Base-by-base conservation (phyloP, 2,329 filamentous ascomycete species). In the Lasiodiplodia gonubiensis region DNA sequence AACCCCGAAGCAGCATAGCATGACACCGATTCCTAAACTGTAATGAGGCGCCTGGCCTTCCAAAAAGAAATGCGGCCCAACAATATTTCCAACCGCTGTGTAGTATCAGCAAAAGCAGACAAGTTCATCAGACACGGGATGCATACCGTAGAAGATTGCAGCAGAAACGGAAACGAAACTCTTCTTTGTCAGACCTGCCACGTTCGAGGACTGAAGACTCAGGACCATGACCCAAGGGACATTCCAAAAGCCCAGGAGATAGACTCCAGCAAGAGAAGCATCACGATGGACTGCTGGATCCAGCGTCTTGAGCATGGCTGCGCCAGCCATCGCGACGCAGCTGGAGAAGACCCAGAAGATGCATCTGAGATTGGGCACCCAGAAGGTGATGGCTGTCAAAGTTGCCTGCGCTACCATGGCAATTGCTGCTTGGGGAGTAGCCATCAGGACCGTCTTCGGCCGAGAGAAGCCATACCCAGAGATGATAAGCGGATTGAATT, bases 51-150 rank as follows among this genome's bases (percentile, higher is more conserved):
- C 42, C 42, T 46, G 42, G n/a, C 42, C n/a, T 14, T 46, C 42
- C n/a, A 46, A 46, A n/a, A 46, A 46, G 18, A 46, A 46, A 46
- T 46, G 42, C 7, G 42, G 42, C n/a, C 42, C 42, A 10, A 46
- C 16, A 1, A 46, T 21, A 46, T 46, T 46, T 8, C 42, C 42
- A 8, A 46, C 10, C 3, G 42, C 42, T 46, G 0, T 21, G 6
- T 1, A 3, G 4, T 3, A n/a, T 46, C n/a, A 46, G 42, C 42
- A 18, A 46, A 14, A n/a, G 4, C n/a, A n/a, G 11, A 0, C 18
- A 21, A 11, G 0, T 14, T 2, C 2, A 21, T 10, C 21, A 2
- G 39, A 5, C 1, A 18, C 39, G 4, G 16, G 1, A 1, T n/a
- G 16, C 39, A 18, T 18, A 46, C 42, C 42, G 0, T 46, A 46